These are phyloP conservation scores for Chaetomium globosum DNA, from an alignment of 2,329 filamentous ascomycete species.

Conservation along the genomic window DNA sequence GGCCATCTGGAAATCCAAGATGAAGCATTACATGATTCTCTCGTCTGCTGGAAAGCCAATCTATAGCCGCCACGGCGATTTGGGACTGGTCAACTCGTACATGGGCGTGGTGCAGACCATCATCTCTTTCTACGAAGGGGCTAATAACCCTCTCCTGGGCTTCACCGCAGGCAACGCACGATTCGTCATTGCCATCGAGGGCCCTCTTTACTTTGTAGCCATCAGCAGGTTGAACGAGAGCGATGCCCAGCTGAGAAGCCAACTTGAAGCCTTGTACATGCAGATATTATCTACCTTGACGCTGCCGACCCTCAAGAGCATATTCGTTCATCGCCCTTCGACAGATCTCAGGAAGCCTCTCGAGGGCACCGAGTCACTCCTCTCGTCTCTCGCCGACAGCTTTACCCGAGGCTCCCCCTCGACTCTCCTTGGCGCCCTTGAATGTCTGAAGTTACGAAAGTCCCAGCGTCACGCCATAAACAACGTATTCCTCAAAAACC, in stretches of 20 bases:
- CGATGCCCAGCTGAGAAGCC: constrained; percentile 80
- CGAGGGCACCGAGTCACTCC: constrained; percentile 84
- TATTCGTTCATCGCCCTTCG: constrained; percentile 90
- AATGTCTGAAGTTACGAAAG: constrained; percentile 91
- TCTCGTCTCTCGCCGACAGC: constrained; percentile 90
- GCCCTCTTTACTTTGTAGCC: constrained; percentile 87
- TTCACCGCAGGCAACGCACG: constrained; percentile 86
- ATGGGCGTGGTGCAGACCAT: constrained; percentile 96
- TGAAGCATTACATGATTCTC: constrained; percentile 96
- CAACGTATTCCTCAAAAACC: constrained; percentile 78
- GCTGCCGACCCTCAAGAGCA: constrained; percentile 78
- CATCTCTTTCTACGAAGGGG: constrained; percentile 90
- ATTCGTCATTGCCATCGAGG: constrained; percentile 83
- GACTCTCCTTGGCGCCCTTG: constrained; percentile 82
- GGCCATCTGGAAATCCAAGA: constrained; percentile 81
- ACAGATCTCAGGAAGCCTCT: constrained; percentile 88
- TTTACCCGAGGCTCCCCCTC: constrained; percentile 93
- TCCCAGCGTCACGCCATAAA: constrained; percentile 84
- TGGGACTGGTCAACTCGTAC: constrained; percentile 86
- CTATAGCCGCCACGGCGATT: constrained; percentile 91
- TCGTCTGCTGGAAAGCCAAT: constrained; percentile 97
- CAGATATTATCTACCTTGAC: constrained; percentile 96
- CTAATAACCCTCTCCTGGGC: constrained; percentile 73
- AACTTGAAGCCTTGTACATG: constrained; percentile 95
- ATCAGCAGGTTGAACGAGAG: constrained; percentile 93